Evolutionary conservation across 192 early-diverging fungal genomes (phyloP), one percentile per base, ranked within the genome.

Genomic region (Podila minutissima): DNA sequence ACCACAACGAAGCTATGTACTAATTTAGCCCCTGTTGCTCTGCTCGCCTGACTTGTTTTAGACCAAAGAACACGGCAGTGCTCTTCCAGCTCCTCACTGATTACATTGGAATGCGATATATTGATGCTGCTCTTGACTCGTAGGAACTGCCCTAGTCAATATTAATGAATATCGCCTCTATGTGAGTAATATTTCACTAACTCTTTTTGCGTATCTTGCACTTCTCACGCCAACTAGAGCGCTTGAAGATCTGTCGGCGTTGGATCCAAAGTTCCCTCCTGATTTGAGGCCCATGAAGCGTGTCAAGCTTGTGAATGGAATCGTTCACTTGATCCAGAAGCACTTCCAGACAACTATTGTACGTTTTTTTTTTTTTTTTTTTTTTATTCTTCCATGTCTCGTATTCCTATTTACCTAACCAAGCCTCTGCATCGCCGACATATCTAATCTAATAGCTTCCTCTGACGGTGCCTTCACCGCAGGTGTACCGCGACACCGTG

Each of bases 401-500:
- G 0, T 37, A 37, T 37, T 35, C 33, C 33, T 0, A 37, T 0
- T 37, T 37, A 37, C 9, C 10, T 37, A 37, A 37, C 35, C 35
- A 37, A 37, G 35, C 10, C 46, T 73, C 66, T 22, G 59, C 69
- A 48, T 51, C 58, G 62, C 53, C n/a, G 41, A 59, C 24, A 53
- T n/a, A 53, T 12, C 12, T 51, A 12, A 53, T 37, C 9, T 11
- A n/a, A 58, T 75, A 95, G 93, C 64, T 92, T 12, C 92, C 92
- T 4, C 63, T 94, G 33, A 83, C 95, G 5, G 82, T 84, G 20
- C 66, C 86, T 17, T 91, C 93, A 4, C 93, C 93, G 4, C 89
- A 91, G 10, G 84, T 93, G 1, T 96, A 98, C 73, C 90, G 97
- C 33, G 95, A 98, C 38, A 90, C 93, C 24, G 93, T 97, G 8